These are phyloP conservation scores for Pyricularia pennisetigena DNA, from an alignment of 2,329 filamentous ascomycete genomes.

Conservation along the genomic window DNA sequence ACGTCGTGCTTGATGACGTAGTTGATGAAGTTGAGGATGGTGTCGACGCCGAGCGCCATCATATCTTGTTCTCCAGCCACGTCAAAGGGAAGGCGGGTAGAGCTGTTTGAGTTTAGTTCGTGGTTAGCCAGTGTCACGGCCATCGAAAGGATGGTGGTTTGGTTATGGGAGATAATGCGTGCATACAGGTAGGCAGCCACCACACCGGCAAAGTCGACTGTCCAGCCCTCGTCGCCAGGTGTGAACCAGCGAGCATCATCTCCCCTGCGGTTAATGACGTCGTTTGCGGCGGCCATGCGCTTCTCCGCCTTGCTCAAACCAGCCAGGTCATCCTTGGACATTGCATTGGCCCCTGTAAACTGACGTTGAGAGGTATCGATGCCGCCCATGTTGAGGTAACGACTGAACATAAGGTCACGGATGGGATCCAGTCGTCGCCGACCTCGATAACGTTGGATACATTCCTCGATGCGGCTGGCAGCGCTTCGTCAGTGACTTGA, in stretches of 20 bases:
- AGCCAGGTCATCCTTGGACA: conserved; percentile 33
- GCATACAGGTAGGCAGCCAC: conserved; percentile 69
- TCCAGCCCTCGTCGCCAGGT: conserved; percentile 47
- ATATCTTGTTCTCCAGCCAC: conserved; percentile 43
- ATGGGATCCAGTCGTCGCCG: conserved; percentile 63
- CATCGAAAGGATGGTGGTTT: neutral
- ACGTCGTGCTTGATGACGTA: conserved; percentile 80
- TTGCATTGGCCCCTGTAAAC: conserved; percentile 51
- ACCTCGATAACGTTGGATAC: conserved; percentile 70
- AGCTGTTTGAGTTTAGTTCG: conserved; percentile 24
- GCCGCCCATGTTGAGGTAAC: conserved; percentile 76
- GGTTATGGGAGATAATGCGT: neutral
- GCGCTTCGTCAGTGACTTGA: conserved; percentile 6
- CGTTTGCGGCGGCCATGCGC: conserved; percentile 52
- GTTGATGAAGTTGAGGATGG: conserved; percentile 79
- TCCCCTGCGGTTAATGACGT: conserved; percentile 39
- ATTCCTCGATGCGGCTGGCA: conserved; percentile 70
- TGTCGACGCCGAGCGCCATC: conserved; percentile 51
- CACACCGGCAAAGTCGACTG: conserved; percentile 71
- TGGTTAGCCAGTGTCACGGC: neutral
- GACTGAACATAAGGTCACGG: conserved; percentile 58
- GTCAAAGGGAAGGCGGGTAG: conserved; percentile 43
- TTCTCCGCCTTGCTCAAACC: conserved; percentile 54
- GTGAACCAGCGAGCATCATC: conserved; percentile 37
- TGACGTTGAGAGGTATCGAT: conserved; percentile 47